phyloP scores from a whole-genome alignment of 2,329 filamentous ascomycete species.

The Allantophomopsis lycopodina region DNA sequence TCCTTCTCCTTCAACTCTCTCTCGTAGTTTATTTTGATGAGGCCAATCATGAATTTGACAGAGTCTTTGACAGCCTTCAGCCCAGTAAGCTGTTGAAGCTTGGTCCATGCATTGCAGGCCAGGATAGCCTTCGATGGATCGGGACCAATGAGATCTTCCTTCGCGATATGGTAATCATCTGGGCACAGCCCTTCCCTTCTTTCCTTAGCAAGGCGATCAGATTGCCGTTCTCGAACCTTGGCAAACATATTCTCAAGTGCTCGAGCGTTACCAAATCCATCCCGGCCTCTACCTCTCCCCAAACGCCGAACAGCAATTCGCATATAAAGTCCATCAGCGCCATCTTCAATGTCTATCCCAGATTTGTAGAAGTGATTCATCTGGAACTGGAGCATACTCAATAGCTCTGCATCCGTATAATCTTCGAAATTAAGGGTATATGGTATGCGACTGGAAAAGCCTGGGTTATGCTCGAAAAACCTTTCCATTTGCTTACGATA shows the following conservation, averaged over 20 bases:
- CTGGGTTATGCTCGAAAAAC: conserved; percentile 63
- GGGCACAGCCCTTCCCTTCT: conserved; percentile 23
- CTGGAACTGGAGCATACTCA: conserved; percentile 40
- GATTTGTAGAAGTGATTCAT: conserved; percentile 38
- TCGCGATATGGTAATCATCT: conserved; percentile 45
- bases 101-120: conserved; percentile 38
- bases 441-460: conserved; percentile 57
- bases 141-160: conserved; percentile 59
- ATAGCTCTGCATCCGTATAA: conserved; percentile 51
- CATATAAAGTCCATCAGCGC: conserved; percentile 42
- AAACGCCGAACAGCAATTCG: conserved; percentile 49
- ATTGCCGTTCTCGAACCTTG: conserved; percentile 41
- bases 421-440: conserved; percentile 53
- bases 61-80: conserved; percentile 47
- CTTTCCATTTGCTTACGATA: conserved; percentile 64
- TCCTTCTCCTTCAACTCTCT: conserved; percentile 50
- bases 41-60: conserved; percentile 43
- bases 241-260: conserved; percentile 48
- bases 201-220: conserved; percentile 35
- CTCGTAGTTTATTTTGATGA: conserved; percentile 47
- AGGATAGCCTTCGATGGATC: conserved; percentile 40
- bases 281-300: conserved; percentile 44
- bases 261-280: conserved; percentile 63
- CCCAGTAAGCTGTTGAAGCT: conserved; percentile 44
- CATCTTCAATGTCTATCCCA: conserved; percentile 45